These are phyloP conservation scores for Dichotomocladium elegans DNA, from an alignment of 371 early-diverging fungal species.

Conservation along the genomic window DNA sequence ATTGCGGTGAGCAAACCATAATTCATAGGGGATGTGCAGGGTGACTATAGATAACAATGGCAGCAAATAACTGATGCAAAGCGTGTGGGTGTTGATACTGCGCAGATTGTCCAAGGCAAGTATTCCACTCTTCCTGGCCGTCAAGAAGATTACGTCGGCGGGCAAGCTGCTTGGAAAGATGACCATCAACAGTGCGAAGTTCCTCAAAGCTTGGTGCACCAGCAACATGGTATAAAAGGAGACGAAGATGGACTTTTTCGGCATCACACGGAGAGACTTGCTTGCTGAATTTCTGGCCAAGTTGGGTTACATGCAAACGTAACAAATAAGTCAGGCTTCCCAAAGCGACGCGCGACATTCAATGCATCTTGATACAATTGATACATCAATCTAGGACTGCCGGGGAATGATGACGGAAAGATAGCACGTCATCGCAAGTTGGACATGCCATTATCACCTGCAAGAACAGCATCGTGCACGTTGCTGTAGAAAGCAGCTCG, in stretches of 20 bases:
- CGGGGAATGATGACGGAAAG: neutral
- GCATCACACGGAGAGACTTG: neutral
- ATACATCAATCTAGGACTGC: neutral
- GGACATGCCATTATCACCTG: neutral
- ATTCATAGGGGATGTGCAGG: neutral
- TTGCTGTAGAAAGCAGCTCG: neutral
- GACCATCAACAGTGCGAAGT: constrained; percentile 3
- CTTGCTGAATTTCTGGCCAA: neutral
- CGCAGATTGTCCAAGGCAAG: neutral
- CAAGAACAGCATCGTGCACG: neutral
- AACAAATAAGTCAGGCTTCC: neutral
- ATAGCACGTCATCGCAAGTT: neutral
- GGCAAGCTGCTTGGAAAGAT: constrained; percentile 3
- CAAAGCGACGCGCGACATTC: neutral
- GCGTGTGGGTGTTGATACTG: neutral
- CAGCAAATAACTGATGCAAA: neutral
- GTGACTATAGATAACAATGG: neutral
- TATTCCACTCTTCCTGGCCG: neutral
- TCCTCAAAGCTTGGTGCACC: constrained; percentile 3
- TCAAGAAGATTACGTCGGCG: neutral
- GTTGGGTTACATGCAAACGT: neutral
- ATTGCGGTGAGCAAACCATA: neutral
- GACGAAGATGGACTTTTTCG: neutral
- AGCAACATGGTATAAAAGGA: constrained; percentile 4
- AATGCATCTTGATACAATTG: neutral